Evolutionary conservation across 1,139 yeast genomes (phyloP).

Genomic region (Candida frijolesensis): DNA sequence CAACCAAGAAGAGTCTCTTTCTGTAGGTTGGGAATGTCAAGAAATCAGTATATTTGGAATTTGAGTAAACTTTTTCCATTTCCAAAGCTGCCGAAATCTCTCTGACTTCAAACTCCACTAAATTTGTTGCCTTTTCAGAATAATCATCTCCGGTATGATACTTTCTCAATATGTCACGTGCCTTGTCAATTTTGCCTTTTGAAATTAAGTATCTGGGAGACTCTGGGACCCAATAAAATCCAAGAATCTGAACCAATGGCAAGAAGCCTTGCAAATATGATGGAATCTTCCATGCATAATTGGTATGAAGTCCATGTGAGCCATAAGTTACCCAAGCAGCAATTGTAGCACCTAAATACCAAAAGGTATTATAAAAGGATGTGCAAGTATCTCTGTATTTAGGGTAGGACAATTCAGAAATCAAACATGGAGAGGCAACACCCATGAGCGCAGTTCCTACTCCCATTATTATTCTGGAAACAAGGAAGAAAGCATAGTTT

Average conservation of each 20-base stretch:
- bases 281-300: conserved; percentile 48
- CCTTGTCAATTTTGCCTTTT: conserved; percentile 38
- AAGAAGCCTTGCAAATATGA: conserved; percentile 46
- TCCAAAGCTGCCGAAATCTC: conserved; percentile 47
- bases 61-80: conserved; percentile 28
- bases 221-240: conserved; percentile 46
- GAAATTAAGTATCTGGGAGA: conserved; percentile 48
- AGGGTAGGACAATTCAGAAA: conserved; percentile 49
- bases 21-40: conserved; percentile 38
- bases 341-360: conserved; percentile 55
- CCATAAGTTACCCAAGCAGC: conserved; percentile 60
- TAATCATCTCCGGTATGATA: conserved; percentile 41
- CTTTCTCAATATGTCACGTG: conserved; percentile 43
- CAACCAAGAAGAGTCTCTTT: conserved; percentile 41
- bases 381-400: conserved; percentile 50
- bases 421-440: conserved; percentile 43
- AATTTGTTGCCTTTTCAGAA: conserved; percentile 31
- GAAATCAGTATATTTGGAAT: conserved; percentile 38
- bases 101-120: conserved; percentile 47
- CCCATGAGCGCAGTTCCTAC: no score
- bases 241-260: conserved; percentile 29
- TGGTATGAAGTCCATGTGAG: conserved; percentile 30
- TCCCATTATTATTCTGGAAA: conserved; percentile 39
- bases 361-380: conserved; percentile 49
- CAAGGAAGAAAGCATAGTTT: conserved; percentile 40